Evolutionary conservation across 495 filamentous ascomycete genomes (phyloP), one percentile per base, ranked within the genome.

Genomic region (Penicillium parvum): DNA sequence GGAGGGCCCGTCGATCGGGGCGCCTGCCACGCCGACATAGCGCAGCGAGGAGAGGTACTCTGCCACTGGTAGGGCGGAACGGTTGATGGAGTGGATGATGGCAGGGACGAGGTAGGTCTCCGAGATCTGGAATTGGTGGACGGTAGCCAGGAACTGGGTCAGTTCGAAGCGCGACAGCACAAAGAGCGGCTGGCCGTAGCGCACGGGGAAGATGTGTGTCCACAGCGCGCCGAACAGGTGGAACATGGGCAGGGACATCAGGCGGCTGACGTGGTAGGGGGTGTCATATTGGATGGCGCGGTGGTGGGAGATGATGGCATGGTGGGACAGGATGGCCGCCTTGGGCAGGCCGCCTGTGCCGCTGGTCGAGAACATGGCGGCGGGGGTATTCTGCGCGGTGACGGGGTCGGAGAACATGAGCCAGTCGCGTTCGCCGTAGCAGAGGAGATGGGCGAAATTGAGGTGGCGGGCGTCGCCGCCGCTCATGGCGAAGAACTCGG

Each of bases 221-320:
- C 71, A 69, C 9, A 81, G 68, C 2, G 75, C 72, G 7, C 73
- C 71, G 37, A 76, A 78, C 14, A 78, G 65, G 64, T 86, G 83
- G 53, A 85, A 87, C 60, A 84, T 72, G 8, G 83, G 83, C 4
- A 84, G 66, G 9, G 75, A 77, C 47, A 84, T 66, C 19, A 81
- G 50, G 7, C 75, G 68, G 27, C 59, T 66, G 20, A 72, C 72
- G 27, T 70, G 41, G 40, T 75, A 74, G 1, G 68, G 65, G 25
- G 72, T 62, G 17, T 70, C 65, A 39, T 76, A 73, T 10, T 72
- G 57, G 11, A 76, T 66, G 3, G 66, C 55, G 22, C 70, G 63
- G 43, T 77, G 68, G 42, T 83, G 76, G 4, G 76, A 75, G 14
- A 78, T 57, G 19, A 78, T 65, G 15, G 68, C 68, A 45, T 72